Base-by-base conservation (phyloP, 192 early-diverging fungal species). In the Allomyces arbusculus region DNA sequence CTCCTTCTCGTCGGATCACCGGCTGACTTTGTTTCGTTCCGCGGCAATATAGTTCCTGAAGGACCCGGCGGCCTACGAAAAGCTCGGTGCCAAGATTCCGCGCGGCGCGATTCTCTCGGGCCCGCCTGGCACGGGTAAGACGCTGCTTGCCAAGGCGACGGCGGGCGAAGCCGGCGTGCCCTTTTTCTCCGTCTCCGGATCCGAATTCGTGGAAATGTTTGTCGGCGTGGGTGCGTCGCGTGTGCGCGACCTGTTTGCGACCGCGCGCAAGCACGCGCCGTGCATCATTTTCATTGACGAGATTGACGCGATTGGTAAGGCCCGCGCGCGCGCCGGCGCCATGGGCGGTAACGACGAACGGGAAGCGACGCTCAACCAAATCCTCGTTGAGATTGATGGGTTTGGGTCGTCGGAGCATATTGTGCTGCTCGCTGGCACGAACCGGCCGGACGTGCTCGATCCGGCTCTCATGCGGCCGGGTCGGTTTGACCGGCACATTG, bases 121-220 rank as follows among this genome's bases (percentile, higher is more conserved):
- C 58, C 90, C 89, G 23, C 91, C 92, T 1, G 94, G 92, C 67
- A 95, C 93, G 5, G 95, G 95, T 71, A 99, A 99, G 78, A 99
- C 96, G n/a, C 76, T 99, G 61, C 75, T 99, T 58, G 96, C 96
- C 44, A 99, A 99, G 76, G 96, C 96, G 5, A 99, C 96, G 22
- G 96, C 96, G 10, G 96, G 96, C 26, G 96, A 99, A 75, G 96
- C 96, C 8, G 94, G 91, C 44, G 93, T 95, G 5, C 93, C 96
- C 12, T 99, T 99, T 76, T 76, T 99, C 43, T 89, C 87, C 66
- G 96, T 99, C n/a, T 97, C 94, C 8, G 96, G 96, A 11, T 97
- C 94, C 1, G 96, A 99, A 74, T 99, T 99, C 70, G 89, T 97
- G 26, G 96, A 99, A 74, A 99, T 99, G 96, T 99, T 99, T 91